Evolutionary conservation across 176 grass and related monocot genomes (phyloP).

Genomic region (Musa itinerans): DNA sequence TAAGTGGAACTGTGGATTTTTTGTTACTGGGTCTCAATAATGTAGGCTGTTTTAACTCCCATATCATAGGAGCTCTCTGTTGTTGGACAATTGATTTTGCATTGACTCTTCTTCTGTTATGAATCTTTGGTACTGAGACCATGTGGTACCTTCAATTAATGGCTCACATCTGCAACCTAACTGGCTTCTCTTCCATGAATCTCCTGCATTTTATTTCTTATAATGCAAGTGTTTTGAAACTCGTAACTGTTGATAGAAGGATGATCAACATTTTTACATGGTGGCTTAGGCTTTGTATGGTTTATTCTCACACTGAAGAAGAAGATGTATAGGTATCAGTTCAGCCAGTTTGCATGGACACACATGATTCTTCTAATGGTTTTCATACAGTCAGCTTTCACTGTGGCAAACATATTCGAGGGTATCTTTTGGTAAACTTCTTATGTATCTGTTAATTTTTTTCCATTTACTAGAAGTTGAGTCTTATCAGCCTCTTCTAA

Average conservation of each 20-base stretch:
- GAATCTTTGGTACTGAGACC: background rate
- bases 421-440: constrained; percentile 90
- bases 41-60: background rate
- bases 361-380: constrained; percentile 98
- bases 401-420: constrained; percentile 99
- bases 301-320: constrained; percentile 99
- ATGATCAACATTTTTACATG: constrained; percentile 20
- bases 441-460: background rate
- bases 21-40: background rate
- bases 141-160: background rate
- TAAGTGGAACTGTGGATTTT: background rate
- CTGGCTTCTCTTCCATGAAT: background rate
- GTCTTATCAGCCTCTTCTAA: background rate
- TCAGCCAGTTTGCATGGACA: constrained; percentile 98
- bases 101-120: background rate
- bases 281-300: constrained; percentile 82
- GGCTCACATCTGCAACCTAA: too few relatives aligned
- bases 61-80: background rate
- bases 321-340: constrained; percentile 97
- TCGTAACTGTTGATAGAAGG: background rate
- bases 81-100: background rate
- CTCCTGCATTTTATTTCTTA: background rate
- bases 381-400: constrained; percentile 84
- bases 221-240: background rate
- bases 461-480: constrained; percentile 4